Evolutionary conservation across 495 filamentous ascomycete species (phyloP).

Genomic region (Neurospora intermedia): DNA sequence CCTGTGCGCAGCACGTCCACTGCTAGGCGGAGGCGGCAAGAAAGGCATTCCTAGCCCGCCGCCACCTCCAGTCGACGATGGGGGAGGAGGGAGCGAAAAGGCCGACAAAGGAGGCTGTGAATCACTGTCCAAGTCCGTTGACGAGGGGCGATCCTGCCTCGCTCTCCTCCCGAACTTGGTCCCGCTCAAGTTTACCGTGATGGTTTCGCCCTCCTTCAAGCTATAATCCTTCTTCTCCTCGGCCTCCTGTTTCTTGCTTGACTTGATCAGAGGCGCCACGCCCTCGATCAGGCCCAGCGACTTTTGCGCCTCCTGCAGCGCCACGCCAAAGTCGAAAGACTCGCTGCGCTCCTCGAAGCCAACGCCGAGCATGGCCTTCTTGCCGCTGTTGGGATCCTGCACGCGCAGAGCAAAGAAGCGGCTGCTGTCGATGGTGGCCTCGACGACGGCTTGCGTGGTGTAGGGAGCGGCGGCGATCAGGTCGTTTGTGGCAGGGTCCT

Average conservation of each 20-base stretch:
- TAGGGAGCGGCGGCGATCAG: constrained; percentile 78
- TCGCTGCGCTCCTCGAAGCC: constrained; percentile 78
- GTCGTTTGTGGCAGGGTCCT: constrained; percentile 55
- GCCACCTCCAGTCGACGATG: constrained; percentile 1
- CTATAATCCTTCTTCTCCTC: constrained; percentile 60
- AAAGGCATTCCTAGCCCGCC: constrained; percentile 5
- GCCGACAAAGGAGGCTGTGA: constrained; percentile 21
- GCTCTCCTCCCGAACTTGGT: constrained; percentile 34
- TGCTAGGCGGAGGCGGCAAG: constrained; percentile 52
- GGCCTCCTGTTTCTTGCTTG: constrained; percentile 17
- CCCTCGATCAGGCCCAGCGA: constrained; percentile 34
- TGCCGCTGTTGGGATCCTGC: constrained; percentile 51
- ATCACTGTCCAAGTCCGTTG: constrained; percentile 9
- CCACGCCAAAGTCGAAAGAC: constrained; percentile 72
- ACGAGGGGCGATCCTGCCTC: constrained; percentile 5
- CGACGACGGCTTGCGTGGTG: constrained; percentile 44
- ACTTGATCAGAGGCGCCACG: constrained; percentile 15
- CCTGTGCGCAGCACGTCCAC: constrained; percentile 38
- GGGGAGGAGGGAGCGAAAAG: constrained; percentile 45
- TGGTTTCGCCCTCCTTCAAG: constrained; percentile 76
- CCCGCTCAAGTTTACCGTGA: constrained; percentile 62
- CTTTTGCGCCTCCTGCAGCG: constrained; percentile 61
- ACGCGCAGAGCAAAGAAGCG: constrained; percentile 78
- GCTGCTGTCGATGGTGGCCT: constrained; percentile 60
- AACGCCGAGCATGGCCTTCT: constrained; percentile 68